Percentiles rank a stretch among this genome's conserved stretches.
These are phyloP conservation scores for Taiwanofungus camphoratus DNA, from an alignment of 1,284 basidiomycete genomes.

Conservation along the genomic window DNA sequence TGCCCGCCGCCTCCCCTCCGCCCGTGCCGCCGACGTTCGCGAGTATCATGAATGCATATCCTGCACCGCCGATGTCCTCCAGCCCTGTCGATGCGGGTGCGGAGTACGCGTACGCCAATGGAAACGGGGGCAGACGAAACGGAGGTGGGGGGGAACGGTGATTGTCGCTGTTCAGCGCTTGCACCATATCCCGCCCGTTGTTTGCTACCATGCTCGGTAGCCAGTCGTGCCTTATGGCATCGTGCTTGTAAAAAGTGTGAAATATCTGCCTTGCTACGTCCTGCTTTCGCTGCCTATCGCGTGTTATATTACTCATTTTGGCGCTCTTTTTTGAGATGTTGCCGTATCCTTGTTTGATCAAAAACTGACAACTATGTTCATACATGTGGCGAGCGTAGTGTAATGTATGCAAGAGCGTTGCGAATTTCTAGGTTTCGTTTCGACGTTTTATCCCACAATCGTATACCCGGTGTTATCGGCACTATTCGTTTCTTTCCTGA, in stretches of 20 bases:
- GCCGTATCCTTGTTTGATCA: too few species aligned
- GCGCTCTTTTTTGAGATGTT: too few species aligned
- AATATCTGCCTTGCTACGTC: conserved; percentile 8
- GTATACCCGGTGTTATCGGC: too few species aligned
- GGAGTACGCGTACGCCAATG: conserved; percentile 22
- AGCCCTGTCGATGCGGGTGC: conserved; percentile 14
- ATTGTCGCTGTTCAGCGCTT: conserved; percentile 1
- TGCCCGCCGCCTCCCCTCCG: conserved; percentile 24
- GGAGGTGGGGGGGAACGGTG: conserved; percentile 11
- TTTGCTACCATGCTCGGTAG: conserved; percentile 2
- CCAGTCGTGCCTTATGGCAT: neutral
- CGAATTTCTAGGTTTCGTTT: too few species aligned
- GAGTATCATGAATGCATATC: conserved; percentile 62
- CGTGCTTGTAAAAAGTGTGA: neutral
- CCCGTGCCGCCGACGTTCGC: conserved; percentile 45
- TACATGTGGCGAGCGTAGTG: too few species aligned
- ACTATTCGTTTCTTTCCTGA: neutral
- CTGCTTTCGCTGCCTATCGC: conserved; percentile 21
- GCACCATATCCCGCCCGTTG: conserved; percentile 1
- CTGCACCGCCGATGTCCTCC: conserved; percentile 22
- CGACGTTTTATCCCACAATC: too few species aligned
- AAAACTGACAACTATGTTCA: too few species aligned
- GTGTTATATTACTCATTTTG: conserved; percentile 11
- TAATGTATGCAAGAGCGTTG: too few species aligned
- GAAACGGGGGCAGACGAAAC: conserved; percentile 25